Evolutionary conservation across 805 yeast genomes (phyloP).

Genomic region (Saccharomycopsis selenospora): DNA sequence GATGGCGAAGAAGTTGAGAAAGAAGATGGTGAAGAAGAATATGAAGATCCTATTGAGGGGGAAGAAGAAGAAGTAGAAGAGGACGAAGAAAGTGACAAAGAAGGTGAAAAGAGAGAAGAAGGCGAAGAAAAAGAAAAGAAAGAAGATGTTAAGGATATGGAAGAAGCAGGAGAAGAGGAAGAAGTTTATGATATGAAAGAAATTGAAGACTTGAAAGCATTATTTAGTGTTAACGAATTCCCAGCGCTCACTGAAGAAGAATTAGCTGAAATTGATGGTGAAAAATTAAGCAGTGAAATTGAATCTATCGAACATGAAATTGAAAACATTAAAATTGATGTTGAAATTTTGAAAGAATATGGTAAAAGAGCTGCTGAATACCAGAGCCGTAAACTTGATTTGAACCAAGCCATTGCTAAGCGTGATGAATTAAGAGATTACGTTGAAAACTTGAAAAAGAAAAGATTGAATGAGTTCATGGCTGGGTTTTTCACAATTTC

Average conservation of each 20-base stretch:
- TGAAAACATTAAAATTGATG: constrained; percentile 53
- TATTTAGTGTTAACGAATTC: constrained; percentile 26
- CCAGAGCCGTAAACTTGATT: constrained; percentile 51
- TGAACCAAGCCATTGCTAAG: constrained; percentile 57
- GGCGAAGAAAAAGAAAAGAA: constrained; percentile 27
- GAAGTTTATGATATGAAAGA: constrained; percentile 8
- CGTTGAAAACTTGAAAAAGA: constrained; percentile 64
- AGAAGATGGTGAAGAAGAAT: constrained; percentile 10
- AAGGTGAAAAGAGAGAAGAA: constrained; percentile 26
- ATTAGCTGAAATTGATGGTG: constrained; percentile 40
- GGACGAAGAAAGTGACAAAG: constrained; percentile 18
- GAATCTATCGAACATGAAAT: constrained; percentile 48
- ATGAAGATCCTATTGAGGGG: not conserved
- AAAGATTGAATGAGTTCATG: constrained; percentile 84
- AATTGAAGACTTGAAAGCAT: constrained; percentile 21
- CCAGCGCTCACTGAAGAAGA: constrained; percentile 46
- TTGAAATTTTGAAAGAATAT: constrained; percentile 72
- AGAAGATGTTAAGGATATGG: constrained; percentile 9
- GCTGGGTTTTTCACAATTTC: constrained; percentile 85
- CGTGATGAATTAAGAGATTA: constrained; percentile 58
- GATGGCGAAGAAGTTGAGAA: not conserved
- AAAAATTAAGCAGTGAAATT: constrained; percentile 43
- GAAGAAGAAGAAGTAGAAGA: constrained; percentile 2
- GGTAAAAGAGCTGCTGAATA: constrained; percentile 60
- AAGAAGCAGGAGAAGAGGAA: constrained; percentile 9